phyloP scores from a whole-genome alignment of 1,139 yeast species.

The Candida pseudocylindracea region DNA sequence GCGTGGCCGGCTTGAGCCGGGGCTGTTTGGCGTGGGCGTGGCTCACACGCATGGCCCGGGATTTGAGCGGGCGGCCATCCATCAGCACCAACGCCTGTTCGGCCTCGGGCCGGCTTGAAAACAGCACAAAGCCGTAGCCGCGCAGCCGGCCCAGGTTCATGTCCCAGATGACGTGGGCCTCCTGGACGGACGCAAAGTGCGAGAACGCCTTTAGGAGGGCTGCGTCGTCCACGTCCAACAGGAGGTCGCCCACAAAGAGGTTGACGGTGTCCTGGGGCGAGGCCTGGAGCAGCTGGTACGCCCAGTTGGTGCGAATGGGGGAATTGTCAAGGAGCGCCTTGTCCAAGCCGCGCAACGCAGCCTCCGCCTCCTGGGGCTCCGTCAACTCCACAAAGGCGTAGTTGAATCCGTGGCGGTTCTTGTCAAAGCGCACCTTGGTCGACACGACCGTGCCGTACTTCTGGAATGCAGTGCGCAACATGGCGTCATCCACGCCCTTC shows the following conservation, averaged over 20 bases:
- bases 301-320: constrained; percentile 56
- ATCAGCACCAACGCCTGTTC: constrained; percentile 47
- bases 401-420: constrained; percentile 50
- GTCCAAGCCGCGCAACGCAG: constrained; percentile 38
- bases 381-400: constrained; percentile 73
- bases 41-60: constrained; percentile 61
- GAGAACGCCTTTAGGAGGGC: constrained; percentile 33
- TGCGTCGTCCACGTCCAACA: constrained; percentile 70
- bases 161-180: constrained; percentile 96
- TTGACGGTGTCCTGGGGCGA: constrained; percentile 27
- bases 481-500: constrained; percentile 39
- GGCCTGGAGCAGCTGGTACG: constrained; percentile 51
- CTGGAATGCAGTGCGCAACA: constrained; percentile 36
- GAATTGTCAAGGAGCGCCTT: constrained; percentile 28
- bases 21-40: constrained; percentile 40
- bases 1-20: background rate
- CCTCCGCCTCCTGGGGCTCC: constrained; percentile 30
- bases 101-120: constrained; percentile 44
- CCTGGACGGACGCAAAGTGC: constrained; percentile 39
- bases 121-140: constrained; percentile 88
- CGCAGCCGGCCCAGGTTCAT: constrained; percentile 84
- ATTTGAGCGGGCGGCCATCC: constrained; percentile 57
- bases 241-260: constrained; percentile 71
- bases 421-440: constrained; percentile 53
- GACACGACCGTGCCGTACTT: constrained; percentile 36